Evolutionary conservation across 371 early-diverging fungal species (phyloP).

Genomic region (Homolaphlyctis polyrhiza): DNA sequence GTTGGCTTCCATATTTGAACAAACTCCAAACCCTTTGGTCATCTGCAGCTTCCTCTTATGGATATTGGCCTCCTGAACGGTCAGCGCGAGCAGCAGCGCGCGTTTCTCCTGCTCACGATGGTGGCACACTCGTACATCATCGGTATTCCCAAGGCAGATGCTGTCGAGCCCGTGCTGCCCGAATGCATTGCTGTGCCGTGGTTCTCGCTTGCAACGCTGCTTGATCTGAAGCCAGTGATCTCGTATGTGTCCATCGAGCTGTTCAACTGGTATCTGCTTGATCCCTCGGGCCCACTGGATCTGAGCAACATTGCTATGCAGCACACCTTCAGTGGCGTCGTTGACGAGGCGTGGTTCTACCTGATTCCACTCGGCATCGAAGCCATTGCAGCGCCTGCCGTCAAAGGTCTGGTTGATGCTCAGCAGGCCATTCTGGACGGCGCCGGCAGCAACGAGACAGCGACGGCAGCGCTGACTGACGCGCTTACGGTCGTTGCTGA

Average conservation of each 20-base stretch:
- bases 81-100: slow-evolving; percentile 64
- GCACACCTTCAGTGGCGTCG: slow-evolving; percentile 80
- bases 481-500: slow-evolving; percentile 53
- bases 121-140: slow-evolving; percentile 82
- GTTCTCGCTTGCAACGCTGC: slow-evolving; percentile 66
- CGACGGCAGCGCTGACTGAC: slow-evolving; percentile 35
- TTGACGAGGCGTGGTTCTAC: slow-evolving; percentile 97
- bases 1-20: too few species aligned
- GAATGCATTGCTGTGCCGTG: slow-evolving; percentile 80
- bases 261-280: slow-evolving; percentile 85
- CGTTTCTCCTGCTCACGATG: slow-evolving; percentile 79
- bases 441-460: too few species aligned
- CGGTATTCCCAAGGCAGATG: slow-evolving; percentile 5
- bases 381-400: slow-evolving; percentile 74
- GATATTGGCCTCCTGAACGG: slow-evolving; percentile 54
- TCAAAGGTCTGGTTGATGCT: slow-evolving; percentile 36
- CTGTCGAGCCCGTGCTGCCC: slow-evolving; percentile 60
- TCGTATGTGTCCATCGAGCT: slow-evolving; percentile 83
- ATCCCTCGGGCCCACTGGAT: slow-evolving; percentile 63
- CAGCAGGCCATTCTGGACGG: slow-evolving; percentile 25
- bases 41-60: slow-evolving; percentile 74
- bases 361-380: slow-evolving; percentile 88
- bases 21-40: too few species aligned
- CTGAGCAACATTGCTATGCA: slow-evolving; percentile 76
- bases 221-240: slow-evolving; percentile 82